These are phyloP conservation scores for Lathyrus aphaca DNA, from an alignment of 306 rosid genomes.

Conservation along the genomic window DNA sequence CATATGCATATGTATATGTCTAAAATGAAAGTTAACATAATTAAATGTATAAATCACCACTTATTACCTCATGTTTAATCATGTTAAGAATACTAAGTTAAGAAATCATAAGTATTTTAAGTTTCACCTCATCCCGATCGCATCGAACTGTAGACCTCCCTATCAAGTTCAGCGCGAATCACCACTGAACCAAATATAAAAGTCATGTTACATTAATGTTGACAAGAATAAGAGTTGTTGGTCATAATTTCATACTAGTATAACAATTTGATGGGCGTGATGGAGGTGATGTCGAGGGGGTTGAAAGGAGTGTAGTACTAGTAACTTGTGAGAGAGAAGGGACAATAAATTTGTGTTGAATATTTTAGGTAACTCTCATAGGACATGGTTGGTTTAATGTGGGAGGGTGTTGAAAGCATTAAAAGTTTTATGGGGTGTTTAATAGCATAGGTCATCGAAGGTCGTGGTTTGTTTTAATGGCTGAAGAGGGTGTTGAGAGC, in stretches of 20 bases:
- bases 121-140: no score
- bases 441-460: constrained; percentile 51
- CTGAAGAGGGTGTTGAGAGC: constrained; percentile 72
- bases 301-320: constrained; percentile 17
- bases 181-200: no score
- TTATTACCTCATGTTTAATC: no score
- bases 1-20: no score
- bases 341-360: constrained; percentile 42
- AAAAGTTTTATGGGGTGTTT: constrained; percentile 46
- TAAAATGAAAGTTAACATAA: no score
- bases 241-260: neutral
- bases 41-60: no score
- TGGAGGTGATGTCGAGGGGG: constrained; percentile 35
- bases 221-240: neutral
- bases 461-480: constrained; percentile 56
- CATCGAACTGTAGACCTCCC: no score
- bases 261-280: constrained; percentile 6
- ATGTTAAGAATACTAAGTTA: no score
- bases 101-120: no score
- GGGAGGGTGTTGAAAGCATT: constrained; percentile 54
- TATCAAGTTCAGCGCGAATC: no score
- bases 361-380: constrained; percentile 41
- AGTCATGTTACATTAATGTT: no score
- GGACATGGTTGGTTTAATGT: constrained; percentile 51
- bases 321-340: constrained; percentile 40